Conservation (phyloP, 768 basidiomycete species). For the Mycena kentingensis region DNA sequence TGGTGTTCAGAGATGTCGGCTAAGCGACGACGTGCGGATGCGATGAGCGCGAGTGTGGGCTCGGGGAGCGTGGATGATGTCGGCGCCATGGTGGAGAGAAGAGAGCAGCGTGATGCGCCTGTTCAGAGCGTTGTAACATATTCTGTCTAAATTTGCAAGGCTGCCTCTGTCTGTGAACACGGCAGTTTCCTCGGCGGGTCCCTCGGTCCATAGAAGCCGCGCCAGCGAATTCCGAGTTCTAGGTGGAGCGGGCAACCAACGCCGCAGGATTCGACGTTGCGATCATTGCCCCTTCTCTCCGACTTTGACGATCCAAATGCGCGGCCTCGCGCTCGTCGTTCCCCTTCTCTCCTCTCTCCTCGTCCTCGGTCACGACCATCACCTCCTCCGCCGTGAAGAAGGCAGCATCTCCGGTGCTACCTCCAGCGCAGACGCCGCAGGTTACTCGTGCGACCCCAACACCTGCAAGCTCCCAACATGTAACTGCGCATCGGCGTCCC, state of each 20-base stretch:
- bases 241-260: too few relatives aligned
- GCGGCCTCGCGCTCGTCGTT: slow-evolving; percentile 5
- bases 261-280: too few relatives aligned
- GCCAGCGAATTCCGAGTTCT: too few relatives aligned
- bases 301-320: too few relatives aligned
- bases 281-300: too few relatives aligned
- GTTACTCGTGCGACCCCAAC: slow-evolving; percentile 51
- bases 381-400: too few relatives aligned
- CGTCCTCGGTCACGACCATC: slow-evolving; percentile 29
- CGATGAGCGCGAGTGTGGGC: slow-evolving; percentile 52
- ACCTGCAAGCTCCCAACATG: slow-evolving; percentile 53
- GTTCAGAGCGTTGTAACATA: too few relatives aligned
- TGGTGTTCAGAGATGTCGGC: slow-evolving; percentile 69
- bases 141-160: too few relatives aligned
- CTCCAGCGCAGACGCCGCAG: slow-evolving; percentile 41
- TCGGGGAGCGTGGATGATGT: slow-evolving; percentile 55
- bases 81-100: slow-evolving; percentile 56
- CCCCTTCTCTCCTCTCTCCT: slow-evolving; percentile 11
- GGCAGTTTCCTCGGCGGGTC: too few relatives aligned
- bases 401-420: slow-evolving; percentile 38
- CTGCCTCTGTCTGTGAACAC: too few relatives aligned
- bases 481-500: slow-evolving; percentile 50
- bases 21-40: slow-evolving; percentile 54
- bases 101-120: too few relatives aligned
- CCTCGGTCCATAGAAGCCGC: too few relatives aligned